These are phyloP conservation scores for Remersonia thermophila DNA, from an alignment of 2,329 filamentous ascomycete genomes.

Conservation along the genomic window DNA sequence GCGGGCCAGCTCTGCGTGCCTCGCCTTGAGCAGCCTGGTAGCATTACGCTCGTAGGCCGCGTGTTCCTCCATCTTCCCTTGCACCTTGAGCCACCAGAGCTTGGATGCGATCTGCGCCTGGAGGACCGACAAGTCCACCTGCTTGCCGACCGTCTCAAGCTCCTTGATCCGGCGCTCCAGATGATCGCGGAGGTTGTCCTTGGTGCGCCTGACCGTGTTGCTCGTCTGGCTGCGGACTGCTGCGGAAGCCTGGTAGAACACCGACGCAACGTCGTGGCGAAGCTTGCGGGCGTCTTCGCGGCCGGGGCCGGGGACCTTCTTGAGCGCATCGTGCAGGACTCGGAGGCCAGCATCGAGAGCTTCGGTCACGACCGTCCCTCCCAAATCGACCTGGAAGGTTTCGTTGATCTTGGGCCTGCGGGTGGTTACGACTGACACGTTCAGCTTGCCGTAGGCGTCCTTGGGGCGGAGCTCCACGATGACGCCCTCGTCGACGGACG, in stretches of 20 bases:
- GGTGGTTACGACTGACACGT: slow-evolving; percentile 45
- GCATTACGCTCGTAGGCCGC: slow-evolving; percentile 37
- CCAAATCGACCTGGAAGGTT: slow-evolving; percentile 48
- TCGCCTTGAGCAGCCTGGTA: slow-evolving; percentile 23
- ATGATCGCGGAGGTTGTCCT: slow-evolving; percentile 22
- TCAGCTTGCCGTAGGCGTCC: slow-evolving; percentile 46
- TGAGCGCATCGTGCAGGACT: slow-evolving; percentile 27
- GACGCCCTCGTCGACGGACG: slow-evolving; percentile 37
- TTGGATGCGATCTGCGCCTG: slow-evolving; percentile 44
- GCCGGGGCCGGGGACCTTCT: slow-evolving; percentile 22
- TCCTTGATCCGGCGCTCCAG: slow-evolving; percentile 23
- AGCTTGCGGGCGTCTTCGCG: slow-evolving; percentile 22
- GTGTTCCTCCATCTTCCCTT: slow-evolving; percentile 34
- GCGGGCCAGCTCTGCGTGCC: slow-evolving; percentile 7
- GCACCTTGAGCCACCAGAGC: slow-evolving; percentile 44
- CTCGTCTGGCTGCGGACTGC: slow-evolving; percentile 14
- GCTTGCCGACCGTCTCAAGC: slow-evolving; percentile 27
- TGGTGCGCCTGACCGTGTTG: slow-evolving; percentile 17
- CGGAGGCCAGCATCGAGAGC: slow-evolving; percentile 32
- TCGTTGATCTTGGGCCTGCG: slow-evolving; percentile 49
- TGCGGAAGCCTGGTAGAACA: slow-evolving; percentile 21
- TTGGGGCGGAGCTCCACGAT: slow-evolving; percentile 38
- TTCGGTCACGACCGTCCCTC: slow-evolving; percentile 33
- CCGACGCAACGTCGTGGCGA: slow-evolving; percentile 19
- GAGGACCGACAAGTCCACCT: slow-evolving; percentile 34